Percentiles rank a stretch among this genome's conserved stretches.
Evolutionary conservation across 2,329 filamentous ascomycete genomes (phyloP).

Genomic region (Colletotrichum incanum): DNA sequence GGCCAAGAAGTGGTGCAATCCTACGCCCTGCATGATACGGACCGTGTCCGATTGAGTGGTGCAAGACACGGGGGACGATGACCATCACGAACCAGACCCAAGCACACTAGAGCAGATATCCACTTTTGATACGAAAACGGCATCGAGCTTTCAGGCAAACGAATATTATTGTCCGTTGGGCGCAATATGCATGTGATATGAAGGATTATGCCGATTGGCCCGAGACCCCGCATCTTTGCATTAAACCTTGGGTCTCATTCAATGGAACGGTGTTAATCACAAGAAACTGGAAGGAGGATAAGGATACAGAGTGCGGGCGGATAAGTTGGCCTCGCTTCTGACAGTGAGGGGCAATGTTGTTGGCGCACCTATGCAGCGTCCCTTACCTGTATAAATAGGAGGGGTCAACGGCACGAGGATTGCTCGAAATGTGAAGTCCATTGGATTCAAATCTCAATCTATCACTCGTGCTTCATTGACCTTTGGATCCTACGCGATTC

Average conservation of each 20-base stretch:
- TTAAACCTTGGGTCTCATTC: slow-evolving; percentile 28
- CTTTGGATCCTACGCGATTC: background rate
- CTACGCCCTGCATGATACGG: slow-evolving; percentile 35
- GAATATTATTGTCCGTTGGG: slow-evolving; percentile 10
- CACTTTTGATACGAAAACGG: slow-evolving; percentile 41
- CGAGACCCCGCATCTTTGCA: slow-evolving; percentile 41
- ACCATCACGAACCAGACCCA: slow-evolving; percentile 3
- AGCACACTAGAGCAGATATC: slow-evolving; percentile 6
- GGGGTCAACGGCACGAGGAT: background rate
- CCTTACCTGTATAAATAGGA: slow-evolving; percentile 32
- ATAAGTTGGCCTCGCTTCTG: slow-evolving; percentile 18
- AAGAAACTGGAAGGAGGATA: slow-evolving; percentile 41
- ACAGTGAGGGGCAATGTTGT: slow-evolving; percentile 30
- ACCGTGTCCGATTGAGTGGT: slow-evolving; percentile 39
- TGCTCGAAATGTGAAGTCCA: no score
- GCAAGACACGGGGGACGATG: slow-evolving; percentile 19
- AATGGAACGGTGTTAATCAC: slow-evolving; percentile 21
- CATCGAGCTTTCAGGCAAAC: slow-evolving; percentile 5
- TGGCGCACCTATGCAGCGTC: background rate
- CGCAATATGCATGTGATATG: slow-evolving; percentile 38
- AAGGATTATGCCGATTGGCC: slow-evolving; percentile 38
- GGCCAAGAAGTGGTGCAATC: slow-evolving; percentile 37
- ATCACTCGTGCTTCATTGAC: background rate
- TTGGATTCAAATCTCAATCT: background rate
- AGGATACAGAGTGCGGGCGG: slow-evolving; percentile 24